Evolutionary conservation across 2,329 filamentous ascomycete genomes (phyloP), one percentile per base, ranked within the genome.

Genomic region (Cyclaneusma minus): DNA sequence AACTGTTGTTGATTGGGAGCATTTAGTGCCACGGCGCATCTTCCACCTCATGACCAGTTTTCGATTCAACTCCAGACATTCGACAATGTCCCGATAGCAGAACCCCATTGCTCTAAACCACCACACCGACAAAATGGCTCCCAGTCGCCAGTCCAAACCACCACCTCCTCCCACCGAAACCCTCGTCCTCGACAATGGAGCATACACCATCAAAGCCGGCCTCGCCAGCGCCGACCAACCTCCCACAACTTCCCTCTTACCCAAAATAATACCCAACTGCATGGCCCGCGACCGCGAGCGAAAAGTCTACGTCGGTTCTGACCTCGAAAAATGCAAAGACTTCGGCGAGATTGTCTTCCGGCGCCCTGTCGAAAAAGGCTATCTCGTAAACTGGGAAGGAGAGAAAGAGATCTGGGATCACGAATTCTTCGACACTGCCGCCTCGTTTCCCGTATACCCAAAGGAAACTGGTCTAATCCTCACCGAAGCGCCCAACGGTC

Each of bases 381-480:
- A 81, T 45, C 63, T 95, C 25, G 85, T 95, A 34, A 94, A 87
- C 46, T 98, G 89, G 89, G 89, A 98, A 51, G 76, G 79, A 1
- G 71, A 98, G 56, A 87, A 82, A 52, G 85, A 89, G 44, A 82
- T 98, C 27, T 98, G 89, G 89, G 84, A 94, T 43, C 71, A 76
- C 39, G 75, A 85, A 33, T 80, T 95, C 44, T 75, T 92, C 40
- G 72, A 78, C 38, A 58, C 65, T 31, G 68, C 68, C 37, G 70
- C 70, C n/a, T 60, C 63, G 15, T 55, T 72, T 39, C 65, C 60
- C 41, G 83, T 78, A 48, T 75, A 91, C 39, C 81, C 87, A 0
- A 58, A 64, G 28, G 75, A 87, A 29, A 89, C 83, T n/a, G 76
- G 83, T 24, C 55, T 98, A 30, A 55, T 98, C 4, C 63, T 95